Conservation (phyloP, 2,329 filamentous ascomycete species). For the Dryadomyces quercus-mongolicae region DNA sequence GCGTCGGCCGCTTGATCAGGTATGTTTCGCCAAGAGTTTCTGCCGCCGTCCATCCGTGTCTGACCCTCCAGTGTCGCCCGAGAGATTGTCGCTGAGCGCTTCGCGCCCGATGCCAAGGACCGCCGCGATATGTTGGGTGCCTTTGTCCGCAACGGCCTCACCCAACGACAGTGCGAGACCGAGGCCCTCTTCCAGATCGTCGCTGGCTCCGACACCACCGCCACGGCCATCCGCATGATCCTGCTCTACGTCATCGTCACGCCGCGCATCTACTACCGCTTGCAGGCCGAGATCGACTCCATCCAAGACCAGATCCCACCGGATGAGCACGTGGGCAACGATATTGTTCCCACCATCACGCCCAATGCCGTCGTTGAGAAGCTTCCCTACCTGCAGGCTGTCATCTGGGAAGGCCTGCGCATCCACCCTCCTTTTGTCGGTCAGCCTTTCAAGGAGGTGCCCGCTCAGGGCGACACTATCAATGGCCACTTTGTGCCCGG, state of each 20-base stretch:
- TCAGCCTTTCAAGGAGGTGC: constrained; percentile 14
- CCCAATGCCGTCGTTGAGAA: constrained; percentile 22
- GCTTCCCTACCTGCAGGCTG: constrained; percentile 36
- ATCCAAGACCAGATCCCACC: neutral
- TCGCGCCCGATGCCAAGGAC: constrained; percentile 16
- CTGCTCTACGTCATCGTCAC: constrained; percentile 17
- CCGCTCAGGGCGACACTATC: constrained; percentile 25
- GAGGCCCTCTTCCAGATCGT: constrained; percentile 27
- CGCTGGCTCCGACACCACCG: constrained; percentile 19
- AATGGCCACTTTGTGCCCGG: constrained; percentile 29
- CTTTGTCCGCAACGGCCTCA: constrained; percentile 27
- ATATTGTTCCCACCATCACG: neutral
- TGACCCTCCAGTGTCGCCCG: constrained; percentile 25
- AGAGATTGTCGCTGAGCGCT: constrained; percentile 18
- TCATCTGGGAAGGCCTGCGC: constrained; percentile 36
- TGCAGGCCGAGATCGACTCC: constrained; percentile 20
- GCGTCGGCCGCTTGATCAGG: constrained; percentile 16
- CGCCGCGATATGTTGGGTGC: constrained; percentile 26
- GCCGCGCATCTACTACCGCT: constrained; percentile 13
- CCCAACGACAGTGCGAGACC: constrained; percentile 27
- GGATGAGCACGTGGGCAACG: neutral
- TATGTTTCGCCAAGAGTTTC: neutral
- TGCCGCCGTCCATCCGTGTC: neutral
- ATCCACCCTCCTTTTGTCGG: constrained; percentile 31
- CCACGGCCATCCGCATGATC: constrained; percentile 16